These are phyloP conservation scores for Pichia heedii DNA, from an alignment of 805 yeast species.

Conservation along the genomic window DNA sequence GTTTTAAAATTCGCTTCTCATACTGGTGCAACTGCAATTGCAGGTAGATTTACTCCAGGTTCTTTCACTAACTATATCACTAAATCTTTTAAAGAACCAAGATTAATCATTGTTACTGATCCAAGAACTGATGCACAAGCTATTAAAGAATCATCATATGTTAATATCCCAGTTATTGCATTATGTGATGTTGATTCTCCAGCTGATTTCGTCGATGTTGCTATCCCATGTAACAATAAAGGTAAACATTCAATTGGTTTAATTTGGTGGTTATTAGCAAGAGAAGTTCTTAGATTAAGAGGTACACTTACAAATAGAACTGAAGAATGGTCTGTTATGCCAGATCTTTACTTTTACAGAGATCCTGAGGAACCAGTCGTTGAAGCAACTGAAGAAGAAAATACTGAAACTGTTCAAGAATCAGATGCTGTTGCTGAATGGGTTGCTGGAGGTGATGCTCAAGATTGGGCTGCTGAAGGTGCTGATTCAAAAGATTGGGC, in stretches of 20 bases:
- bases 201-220: constrained; percentile 97
- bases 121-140: constrained; percentile 99
- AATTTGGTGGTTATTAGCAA: constrained; percentile 98
- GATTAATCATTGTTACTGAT: constrained; percentile 97
- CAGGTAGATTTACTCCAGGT: constrained; percentile 99
- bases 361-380: constrained; percentile 99
- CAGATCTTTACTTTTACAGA: constrained; percentile 99
- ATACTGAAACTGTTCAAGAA: constrained; percentile 45
- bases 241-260: constrained; percentile 99
- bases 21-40: constrained; percentile 99
- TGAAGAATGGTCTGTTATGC: constrained; percentile 98
- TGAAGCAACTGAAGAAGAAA: constrained; percentile 53
- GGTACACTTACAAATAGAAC: constrained; percentile 95
- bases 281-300: constrained; percentile 99
- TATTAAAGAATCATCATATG: constrained; percentile 99
- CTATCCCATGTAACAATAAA: constrained; percentile 99
- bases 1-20: constrained; percentile 98
- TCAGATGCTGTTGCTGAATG: constrained; percentile 52
- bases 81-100: constrained; percentile 99
- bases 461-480: constrained; percentile 49
- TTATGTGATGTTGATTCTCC: constrained; percentile 98
- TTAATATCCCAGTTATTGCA: constrained; percentile 99
- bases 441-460: constrained; percentile 38
- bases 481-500: constrained; percentile 36
- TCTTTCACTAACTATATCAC: constrained; percentile 99